Base-by-base conservation (phyloP, 2,329 filamentous ascomycete genomes). In the Paraphoma sp. region DNA sequence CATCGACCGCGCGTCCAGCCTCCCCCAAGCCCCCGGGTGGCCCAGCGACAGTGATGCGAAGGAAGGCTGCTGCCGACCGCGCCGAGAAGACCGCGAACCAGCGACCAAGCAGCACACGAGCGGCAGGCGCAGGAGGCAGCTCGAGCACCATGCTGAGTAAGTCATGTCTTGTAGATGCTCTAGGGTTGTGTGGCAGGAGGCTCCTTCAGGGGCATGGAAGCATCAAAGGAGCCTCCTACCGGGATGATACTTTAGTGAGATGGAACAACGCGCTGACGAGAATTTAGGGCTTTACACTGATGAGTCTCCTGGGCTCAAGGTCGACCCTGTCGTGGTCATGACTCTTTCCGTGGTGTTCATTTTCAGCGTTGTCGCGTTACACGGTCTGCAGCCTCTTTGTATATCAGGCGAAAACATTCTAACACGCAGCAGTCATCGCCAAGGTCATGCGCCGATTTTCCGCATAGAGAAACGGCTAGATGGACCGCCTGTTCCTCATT, bases 61-160 rank as follows among this genome's bases (percentile, higher is more conserved):
- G 95, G 78, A 92, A 95, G 77, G 94, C 95, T 43, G 95, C 95
- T 30, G 94, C 94, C 71, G 95, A 98, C 79, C 91, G 97, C 82
- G 97, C 97, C 81, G 95, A 98, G 82, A 95, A 96, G 82, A 87
- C 94, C 70, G 93, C 94, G 74, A 99, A 96, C 89, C 90, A 87
- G 65, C 86, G 95, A 69, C 95, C 95, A 48, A 91, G 89, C 78
- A 96, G 91, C 82, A 99, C 95, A 66, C 87, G 95, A 72, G 89
- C 94, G 40, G 95, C 95, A 33, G 95, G 95, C 69, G 95, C 95
- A 16, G 95, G 95, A 67, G 95, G 95, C 65, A 97, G 93, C 77
- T 96, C 90, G 79, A 96, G 92, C 82, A 99, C 95, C 51, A 99
- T 99, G 95, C 85, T 99, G 83, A 94, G 93, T 92, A 89, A 67